These are phyloP conservation scores for Cystofilobasidium bisporidii DNA, from an alignment of 768 basidiomycete species.

Conservation along the genomic window DNA sequence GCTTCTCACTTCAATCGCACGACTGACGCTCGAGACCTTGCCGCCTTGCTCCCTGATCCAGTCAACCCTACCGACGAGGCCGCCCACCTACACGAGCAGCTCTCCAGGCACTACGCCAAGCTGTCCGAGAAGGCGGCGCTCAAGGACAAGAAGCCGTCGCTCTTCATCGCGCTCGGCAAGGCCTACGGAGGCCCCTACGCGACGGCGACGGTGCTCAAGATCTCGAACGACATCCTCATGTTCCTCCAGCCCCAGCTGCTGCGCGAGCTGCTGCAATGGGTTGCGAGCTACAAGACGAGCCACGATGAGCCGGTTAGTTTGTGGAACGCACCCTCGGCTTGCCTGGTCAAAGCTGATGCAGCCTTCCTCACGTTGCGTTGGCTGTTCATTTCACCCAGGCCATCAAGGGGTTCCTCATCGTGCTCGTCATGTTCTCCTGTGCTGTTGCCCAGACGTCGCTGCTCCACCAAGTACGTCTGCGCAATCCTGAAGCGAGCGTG, in stretches of 20 bases:
- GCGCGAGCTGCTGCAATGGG: slow-evolving; percentile 66
- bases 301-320: slow-evolving; percentile 38
- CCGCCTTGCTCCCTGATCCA: not conserved
- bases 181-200: slow-evolving; percentile 71
- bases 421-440: slow-evolving; percentile 65
- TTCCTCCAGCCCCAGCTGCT: slow-evolving; percentile 84
- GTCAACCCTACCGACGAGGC: slow-evolving; percentile 56
- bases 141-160: slow-evolving; percentile 42
- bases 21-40: too few species aligned
- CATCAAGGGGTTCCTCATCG: slow-evolving; percentile 66
- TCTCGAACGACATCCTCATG: slow-evolving; percentile 66
- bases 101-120: slow-evolving; percentile 55
- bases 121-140: slow-evolving; percentile 25
- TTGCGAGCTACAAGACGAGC: slow-evolving; percentile 58
- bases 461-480: slow-evolving; percentile 61
- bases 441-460: slow-evolving; percentile 69
- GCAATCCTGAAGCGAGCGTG: too few species aligned
- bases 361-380: too few species aligned
- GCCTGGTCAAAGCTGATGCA: too few species aligned
- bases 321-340: too few species aligned
- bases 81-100: slow-evolving; percentile 52
- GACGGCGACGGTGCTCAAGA: slow-evolving; percentile 47
- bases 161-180: slow-evolving; percentile 64
- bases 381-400: slow-evolving; percentile 31
- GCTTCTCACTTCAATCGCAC: not conserved